Evolutionary conservation across 768 basidiomycete genomes (phyloP), one percentile per base, ranked within the genome.

Genomic region (Phlebiopsis gigantea): DNA sequence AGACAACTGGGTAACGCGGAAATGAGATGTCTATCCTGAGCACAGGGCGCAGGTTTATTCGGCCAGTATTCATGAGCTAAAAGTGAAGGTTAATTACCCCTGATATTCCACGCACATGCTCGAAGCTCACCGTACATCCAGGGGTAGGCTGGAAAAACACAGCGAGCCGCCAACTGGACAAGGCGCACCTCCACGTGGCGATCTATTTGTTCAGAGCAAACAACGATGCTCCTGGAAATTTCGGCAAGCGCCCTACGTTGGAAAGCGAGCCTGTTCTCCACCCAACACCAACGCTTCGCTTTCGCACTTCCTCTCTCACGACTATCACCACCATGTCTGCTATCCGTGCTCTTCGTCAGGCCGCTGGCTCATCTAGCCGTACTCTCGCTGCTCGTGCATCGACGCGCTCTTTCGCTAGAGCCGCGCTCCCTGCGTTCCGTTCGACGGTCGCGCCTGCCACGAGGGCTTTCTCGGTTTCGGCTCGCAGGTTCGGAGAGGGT

Each of bases 261-360:
- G 50, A 34, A 29, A 42, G 25, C 43, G 25, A 51, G 26, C 50
- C 47, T 29, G 47, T 21, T 44, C 39, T 26, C 43, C 34, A 26
- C 24, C 44, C 42, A 34, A 46, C 25, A 24, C 29, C 52, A 42
- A 26, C 30, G 15, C 57, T 19, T 53, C 22, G 9, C 42, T 42
- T 49, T 17, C 15, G 39, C 19, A 22, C 25, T 51, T 42, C 56
- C 31, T 17, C 42, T 54, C 44, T 45, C 14, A 30, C 26, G 14
- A 46, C 44, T 14, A 28, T 30, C 26, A 21, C 30, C 9, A 63
- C 59, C 22, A 88, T 88, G 87, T 87, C 85, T 71, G 75, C 80
- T 53, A 61, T 83, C 49, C 83, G 84, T 69, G 72, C 75, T 62
- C 76, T 88, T 57, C 82, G 85, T 66, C 81, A 82, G 59, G 68